A percentile compares a stretch with the other conserved stretches of the same genome.
Conservation (phyloP, 2,329 filamentous ascomycete genomes). For the Macrophomina tecta region DNA sequence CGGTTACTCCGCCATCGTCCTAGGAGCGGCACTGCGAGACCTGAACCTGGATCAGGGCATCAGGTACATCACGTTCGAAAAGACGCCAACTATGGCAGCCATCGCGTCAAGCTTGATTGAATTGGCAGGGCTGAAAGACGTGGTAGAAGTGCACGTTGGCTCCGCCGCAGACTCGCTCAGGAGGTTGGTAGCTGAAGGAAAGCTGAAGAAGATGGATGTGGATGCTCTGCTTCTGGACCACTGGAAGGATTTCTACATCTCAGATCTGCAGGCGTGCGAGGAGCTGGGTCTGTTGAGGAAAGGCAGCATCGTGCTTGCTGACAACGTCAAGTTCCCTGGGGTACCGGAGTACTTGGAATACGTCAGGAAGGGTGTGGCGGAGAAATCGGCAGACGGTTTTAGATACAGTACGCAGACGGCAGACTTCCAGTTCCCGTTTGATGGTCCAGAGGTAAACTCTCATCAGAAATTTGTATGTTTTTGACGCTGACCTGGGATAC, state of each 20-base stretch:
- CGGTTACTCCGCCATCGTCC: conserved; percentile 4
- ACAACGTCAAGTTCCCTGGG: conserved; percentile 53
- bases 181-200: conserved; percentile 37
- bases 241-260: conserved; percentile 45
- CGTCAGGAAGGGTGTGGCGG: conserved; percentile 40
- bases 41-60: neutral
- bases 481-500: neutral
- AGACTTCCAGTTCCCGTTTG: neutral
- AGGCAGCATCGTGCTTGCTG: conserved; percentile 48
- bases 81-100: conserved; percentile 39
- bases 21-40: neutral
- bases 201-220: conserved; percentile 35
- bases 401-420: conserved; percentile 1
- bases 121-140: conserved; percentile 42
- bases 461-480: neutral
- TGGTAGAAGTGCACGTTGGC: conserved; percentile 45
- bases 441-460: neutral
- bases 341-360: conserved; percentile 53
- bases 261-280: conserved; percentile 45
- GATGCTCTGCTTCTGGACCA: conserved; percentile 49
- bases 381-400: neutral
- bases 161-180: conserved; percentile 39
- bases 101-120: conserved; percentile 42
- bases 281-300: conserved; percentile 40
- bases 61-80: conserved; percentile 35